phyloP scores from a whole-genome alignment of 495 filamentous ascomycete genomes.

The Astrothelium macrocarpum region DNA sequence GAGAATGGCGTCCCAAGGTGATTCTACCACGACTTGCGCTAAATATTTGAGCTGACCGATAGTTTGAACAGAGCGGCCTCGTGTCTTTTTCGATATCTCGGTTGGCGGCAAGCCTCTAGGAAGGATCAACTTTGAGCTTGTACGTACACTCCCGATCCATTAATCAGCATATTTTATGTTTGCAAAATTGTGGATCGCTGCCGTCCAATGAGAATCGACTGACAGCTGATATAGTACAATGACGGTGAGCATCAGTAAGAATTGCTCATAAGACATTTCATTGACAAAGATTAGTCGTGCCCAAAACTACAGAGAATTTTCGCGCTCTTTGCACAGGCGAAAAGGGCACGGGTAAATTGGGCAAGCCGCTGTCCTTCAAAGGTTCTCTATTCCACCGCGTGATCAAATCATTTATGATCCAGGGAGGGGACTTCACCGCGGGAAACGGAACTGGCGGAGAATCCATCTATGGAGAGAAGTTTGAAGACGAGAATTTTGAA shows the following conservation, averaged over 20 bases:
- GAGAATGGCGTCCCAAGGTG: slow-evolving; percentile 1
- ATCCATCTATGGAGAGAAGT: slow-evolving; percentile 96
- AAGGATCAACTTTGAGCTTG: slow-evolving; percentile 21
- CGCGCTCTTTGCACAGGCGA: slow-evolving; percentile 88
- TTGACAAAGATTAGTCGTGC: slow-evolving; percentile 46
- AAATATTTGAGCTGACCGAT: not conserved
- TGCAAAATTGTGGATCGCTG: not conserved
- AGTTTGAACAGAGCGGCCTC: slow-evolving; percentile 10
- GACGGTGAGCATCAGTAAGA: slow-evolving; percentile 6
- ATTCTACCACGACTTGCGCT: not conserved
- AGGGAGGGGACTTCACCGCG: slow-evolving; percentile 96
- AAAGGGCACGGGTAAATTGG: slow-evolving; percentile 70
- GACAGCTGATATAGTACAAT: slow-evolving; percentile 12
- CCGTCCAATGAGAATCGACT: not conserved
- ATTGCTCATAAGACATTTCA: not conserved
- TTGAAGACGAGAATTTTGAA: slow-evolving; percentile 93
- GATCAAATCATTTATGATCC: slow-evolving; percentile 98
- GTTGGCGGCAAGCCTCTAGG: slow-evolving; percentile 15
- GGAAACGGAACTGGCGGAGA: slow-evolving; percentile 90
- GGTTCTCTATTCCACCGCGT: slow-evolving; percentile 88
- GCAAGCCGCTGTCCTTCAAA: slow-evolving; percentile 86
- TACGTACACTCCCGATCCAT: not conserved
- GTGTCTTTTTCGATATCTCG: slow-evolving; percentile 23
- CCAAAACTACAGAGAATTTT: slow-evolving; percentile 95
- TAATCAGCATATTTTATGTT: not conserved